These are phyloP conservation scores for Xylaria nigripes DNA, from an alignment of 495 filamentous ascomycete species.

Conservation along the genomic window DNA sequence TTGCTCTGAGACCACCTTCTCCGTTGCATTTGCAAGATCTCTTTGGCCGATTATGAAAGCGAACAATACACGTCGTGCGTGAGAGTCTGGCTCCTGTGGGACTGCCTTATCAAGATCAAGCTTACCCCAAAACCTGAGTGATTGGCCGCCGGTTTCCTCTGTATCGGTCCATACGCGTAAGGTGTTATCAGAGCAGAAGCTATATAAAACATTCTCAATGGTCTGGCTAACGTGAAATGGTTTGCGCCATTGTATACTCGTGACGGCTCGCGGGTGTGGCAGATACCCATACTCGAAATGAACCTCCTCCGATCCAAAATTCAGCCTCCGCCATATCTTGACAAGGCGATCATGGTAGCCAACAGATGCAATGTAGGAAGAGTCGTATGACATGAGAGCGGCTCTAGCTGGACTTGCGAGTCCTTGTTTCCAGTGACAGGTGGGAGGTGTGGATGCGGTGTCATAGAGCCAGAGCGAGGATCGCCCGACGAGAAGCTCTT, in stretches of 20 bases:
- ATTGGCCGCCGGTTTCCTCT: slow-evolving; percentile 62
- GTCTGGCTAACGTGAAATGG: slow-evolving; percentile 68
- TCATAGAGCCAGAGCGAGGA: slow-evolving; percentile 63
- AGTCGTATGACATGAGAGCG: slow-evolving; percentile 78
- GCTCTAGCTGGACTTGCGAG: slow-evolving; percentile 68
- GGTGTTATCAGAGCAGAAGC: slow-evolving; percentile 75
- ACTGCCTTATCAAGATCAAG: slow-evolving; percentile 73
- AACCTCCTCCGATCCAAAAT: slow-evolving; percentile 75
- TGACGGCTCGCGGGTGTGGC: slow-evolving; percentile 70
- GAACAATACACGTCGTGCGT: slow-evolving; percentile 47
- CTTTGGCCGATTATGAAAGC: slow-evolving; percentile 80
- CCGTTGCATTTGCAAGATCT: slow-evolving; percentile 68
- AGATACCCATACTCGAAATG: slow-evolving; percentile 90
- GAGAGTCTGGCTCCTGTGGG: slow-evolving; percentile 40
- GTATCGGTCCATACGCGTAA: slow-evolving; percentile 77
- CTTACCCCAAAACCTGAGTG: slow-evolving; percentile 71
- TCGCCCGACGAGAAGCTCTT: slow-evolving; percentile 75
- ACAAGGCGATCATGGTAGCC: slow-evolving; percentile 73
- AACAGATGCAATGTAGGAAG: slow-evolving; percentile 72
- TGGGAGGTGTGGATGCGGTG: slow-evolving; percentile 42
- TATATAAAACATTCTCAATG: slow-evolving; percentile 86
- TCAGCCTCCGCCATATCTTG: slow-evolving; percentile 86
- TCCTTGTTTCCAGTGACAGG: slow-evolving; percentile 60
- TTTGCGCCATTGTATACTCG: slow-evolving; percentile 74
- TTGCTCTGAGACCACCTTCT: slow-evolving; percentile 59